Evolutionary conservation across 2,329 filamentous ascomycete species (phyloP), one percentile per base, ranked within the genome.

Genomic region (Alternaria burnsii): DNA sequence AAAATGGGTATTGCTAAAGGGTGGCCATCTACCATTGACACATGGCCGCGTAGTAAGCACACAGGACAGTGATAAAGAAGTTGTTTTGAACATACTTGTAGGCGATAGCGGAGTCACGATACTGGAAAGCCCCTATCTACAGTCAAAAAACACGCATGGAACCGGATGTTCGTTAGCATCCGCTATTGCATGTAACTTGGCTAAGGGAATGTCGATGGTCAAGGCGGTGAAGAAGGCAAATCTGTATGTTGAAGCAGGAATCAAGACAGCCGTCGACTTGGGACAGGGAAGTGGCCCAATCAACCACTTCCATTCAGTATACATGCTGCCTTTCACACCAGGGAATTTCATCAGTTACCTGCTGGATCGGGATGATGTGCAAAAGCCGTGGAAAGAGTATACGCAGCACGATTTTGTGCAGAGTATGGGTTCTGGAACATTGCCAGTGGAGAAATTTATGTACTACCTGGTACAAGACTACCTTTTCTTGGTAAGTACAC

Each of bases 131-230:
- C 83, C 84, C 5, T 97, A 91, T 73, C 84, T 92, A 63, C 80
- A 84, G 10, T 93, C 90, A 9, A 89, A 84, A 61, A 94, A 94
- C 73, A 98, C 94, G 0, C 95, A 99, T 72, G 95, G 95, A 1
- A 98, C 95, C 0, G 95, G 95, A 4, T 99, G 95, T 75, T 96
- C 93, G 10, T 85, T 98, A 61, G 95, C 95, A 41, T 97, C 91
- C 62, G 90, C 91, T 3, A 91, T 94, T 70, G 88, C 91, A 2
- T 89, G 89, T n/a, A 90, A 91, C 62, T 77, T 94, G 8, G 84
- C 90, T 14, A 85, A 82, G 53, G 89, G 88, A 0, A 74, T 86
- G 50, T 79, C 82, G 6, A 82, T 91, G 1, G 78, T 83, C 1
- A 76, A 82, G 42, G 88, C 91, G 32, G 90, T 92, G n/a, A 84